Base-by-base conservation (phyloP, 192 early-diverging fungal species). In the Podila clonocystis region DNA sequence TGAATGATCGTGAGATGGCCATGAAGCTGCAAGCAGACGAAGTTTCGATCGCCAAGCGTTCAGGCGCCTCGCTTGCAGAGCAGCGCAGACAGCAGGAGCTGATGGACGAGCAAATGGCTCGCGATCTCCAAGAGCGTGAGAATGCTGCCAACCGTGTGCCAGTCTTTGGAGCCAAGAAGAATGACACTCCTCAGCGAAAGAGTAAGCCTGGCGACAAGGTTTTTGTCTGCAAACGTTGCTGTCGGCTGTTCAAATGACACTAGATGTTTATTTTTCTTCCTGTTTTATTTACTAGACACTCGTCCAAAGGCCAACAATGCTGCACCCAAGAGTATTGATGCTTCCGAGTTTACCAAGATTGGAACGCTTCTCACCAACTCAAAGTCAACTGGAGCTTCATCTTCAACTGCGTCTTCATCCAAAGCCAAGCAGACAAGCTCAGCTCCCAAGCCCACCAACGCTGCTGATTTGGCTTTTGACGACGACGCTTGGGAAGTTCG, bases 71-170 rank as follows among this genome's bases (percentile, higher is more conserved):
- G 13, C 22, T 66, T 73, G 38, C 86, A 34, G 72, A 86, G 77
- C 66, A 84, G 71, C n/a, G 88, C 64, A 70, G 86, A 75, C 55
- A 73, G 84, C 60, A 86, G 82, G 86, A 87, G 8, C 58, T 84
- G 30, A 58, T 68, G n/a, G 97, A 98, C 79, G 96, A 95, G 75
- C 85, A 85, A 26, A 84, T 95, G 69, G 97, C 96, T 3, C 88
- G 95, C 17, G 84, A 91, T 67, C 83, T 98, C 58, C 96, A 98
- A 75, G 89, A 94, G 50, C 87, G 91, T 34, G 92, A 95, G 57
- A 83, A 82, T 38, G 48, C 52, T n/a, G 73, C 64, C 24, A 77
- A 82, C 52, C 75, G 65, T 1, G 67, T 67, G 13, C 77, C 77
- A 24, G 77, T 80, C 38, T 80, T 80, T 69, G 77, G 77, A 20